Percentiles rank a stretch among this genome's conserved stretches.
phyloP scores from a whole-genome alignment of 805 yeast species.

The Cyberlindnera bimundalis region DNA sequence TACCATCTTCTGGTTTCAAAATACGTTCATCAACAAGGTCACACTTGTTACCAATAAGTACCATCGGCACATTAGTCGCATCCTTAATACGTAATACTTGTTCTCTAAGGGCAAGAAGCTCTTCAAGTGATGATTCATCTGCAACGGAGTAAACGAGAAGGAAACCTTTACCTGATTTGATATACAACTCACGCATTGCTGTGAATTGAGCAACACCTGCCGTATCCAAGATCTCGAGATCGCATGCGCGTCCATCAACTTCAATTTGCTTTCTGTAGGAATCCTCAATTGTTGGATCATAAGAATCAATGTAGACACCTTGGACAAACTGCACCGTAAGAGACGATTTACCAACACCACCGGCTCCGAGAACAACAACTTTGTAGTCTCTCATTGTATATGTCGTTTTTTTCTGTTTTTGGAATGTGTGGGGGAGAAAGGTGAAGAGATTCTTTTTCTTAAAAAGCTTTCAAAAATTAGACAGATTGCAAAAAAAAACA shows the following conservation, averaged over 20 bases:
- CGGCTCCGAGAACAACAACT: conserved; percentile 90
- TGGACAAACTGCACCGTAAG: conserved; percentile 90
- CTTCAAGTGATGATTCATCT: conserved; percentile 71
- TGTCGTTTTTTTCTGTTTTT: neutral
- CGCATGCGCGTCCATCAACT: conserved; percentile 83
- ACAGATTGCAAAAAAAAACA: too few relatives aligned
- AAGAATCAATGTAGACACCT: conserved; percentile 83
- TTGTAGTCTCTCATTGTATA: conserved; percentile 59
- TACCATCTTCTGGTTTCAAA: conserved; percentile 79
- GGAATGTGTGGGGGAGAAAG: neutral
- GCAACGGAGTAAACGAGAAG: conserved; percentile 82
- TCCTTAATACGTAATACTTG: conserved; percentile 86
- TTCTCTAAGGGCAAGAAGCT: conserved; percentile 72
- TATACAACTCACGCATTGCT: conserved; percentile 88
- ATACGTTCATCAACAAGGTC: conserved; percentile 75
- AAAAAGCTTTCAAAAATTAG: too few relatives aligned
- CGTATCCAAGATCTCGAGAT: conserved; percentile 84
- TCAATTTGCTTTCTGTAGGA: conserved; percentile 87
- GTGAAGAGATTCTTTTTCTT: too few relatives aligned
- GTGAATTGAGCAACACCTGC: conserved; percentile 96
- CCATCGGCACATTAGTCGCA: conserved; percentile 76
- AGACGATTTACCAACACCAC: conserved; percentile 96
- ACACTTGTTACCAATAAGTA: conserved; percentile 86
- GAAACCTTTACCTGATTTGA: conserved; percentile 88
- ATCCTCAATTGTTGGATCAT: conserved; percentile 97